These are phyloP conservation scores for Candida palmyrensis DNA, from an alignment of 805 yeast genomes.

Conservation along the genomic window DNA sequence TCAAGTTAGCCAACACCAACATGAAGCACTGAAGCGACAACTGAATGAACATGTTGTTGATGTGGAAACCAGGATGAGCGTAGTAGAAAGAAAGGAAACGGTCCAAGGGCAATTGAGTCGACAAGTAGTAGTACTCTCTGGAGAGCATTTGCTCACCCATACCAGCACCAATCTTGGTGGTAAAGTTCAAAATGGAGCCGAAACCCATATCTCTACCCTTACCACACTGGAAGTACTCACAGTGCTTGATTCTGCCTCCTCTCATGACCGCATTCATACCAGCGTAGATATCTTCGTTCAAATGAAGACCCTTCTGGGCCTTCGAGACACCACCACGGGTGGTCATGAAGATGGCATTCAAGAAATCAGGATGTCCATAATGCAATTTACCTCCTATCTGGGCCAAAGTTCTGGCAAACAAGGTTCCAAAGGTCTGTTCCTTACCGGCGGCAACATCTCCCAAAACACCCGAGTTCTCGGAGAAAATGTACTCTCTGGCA, in stretches of 20 bases:
- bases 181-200: constrained; percentile 75
- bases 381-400: constrained; percentile 80
- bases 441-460: constrained; percentile 89
- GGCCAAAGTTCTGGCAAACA: constrained; percentile 78
- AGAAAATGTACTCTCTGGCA: constrained; percentile 77
- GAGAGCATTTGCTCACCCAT: constrained; percentile 88
- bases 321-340: constrained; percentile 86
- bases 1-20: constrained; percentile 58
- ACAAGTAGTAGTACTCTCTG: constrained; percentile 73
- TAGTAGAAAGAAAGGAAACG: constrained; percentile 75
- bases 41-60: constrained; percentile 71
- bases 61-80: constrained; percentile 84
- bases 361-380: constrained; percentile 84
- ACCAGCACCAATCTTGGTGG: constrained; percentile 83
- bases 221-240: constrained; percentile 82
- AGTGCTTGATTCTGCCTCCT: constrained; percentile 81
- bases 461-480: constrained; percentile 75
- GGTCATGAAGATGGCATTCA: constrained; percentile 71
- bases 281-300: constrained; percentile 83
- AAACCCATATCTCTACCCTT: constrained; percentile 84
- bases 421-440: constrained; percentile 83
- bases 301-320: constrained; percentile 76
- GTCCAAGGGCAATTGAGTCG: constrained; percentile 72
- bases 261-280: constrained; percentile 76
- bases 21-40: constrained; percentile 53